Evolutionary conservation across 73 alveolate species (phyloP).

Genomic region (Urostyla sp.): DNA sequence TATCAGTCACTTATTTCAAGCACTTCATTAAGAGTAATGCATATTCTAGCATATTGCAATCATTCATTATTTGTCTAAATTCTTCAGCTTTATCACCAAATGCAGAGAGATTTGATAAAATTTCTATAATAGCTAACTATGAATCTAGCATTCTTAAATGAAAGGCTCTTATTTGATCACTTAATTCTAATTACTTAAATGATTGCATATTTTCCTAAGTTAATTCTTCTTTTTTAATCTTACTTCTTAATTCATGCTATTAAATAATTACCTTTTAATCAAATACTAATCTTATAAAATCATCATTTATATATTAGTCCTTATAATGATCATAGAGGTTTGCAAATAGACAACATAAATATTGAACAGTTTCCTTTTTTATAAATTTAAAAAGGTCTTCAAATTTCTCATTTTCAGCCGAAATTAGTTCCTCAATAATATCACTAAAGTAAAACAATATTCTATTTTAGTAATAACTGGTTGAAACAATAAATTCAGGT

Average conservation of each 20-base stretch:
- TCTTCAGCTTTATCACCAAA: constrained; percentile 49
- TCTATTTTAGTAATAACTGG: constrained; percentile 27
- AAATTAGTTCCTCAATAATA: constrained; percentile 1
- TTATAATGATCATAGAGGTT: not conserved
- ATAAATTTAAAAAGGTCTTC: constrained; percentile 30
- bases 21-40: constrained; percentile 14
- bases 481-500: constrained; percentile 3
- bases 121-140: constrained; percentile 18
- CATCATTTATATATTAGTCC: constrained; percentile 33
- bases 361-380: constrained; percentile 15
- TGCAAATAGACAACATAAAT: not conserved
- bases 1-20: constrained; percentile 23
- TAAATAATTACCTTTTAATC: constrained; percentile 22
- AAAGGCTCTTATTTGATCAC: constrained; percentile 15
- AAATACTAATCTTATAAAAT: constrained; percentile 41
- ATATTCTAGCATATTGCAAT: constrained; percentile 6
- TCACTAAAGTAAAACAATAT: constrained; percentile 10
- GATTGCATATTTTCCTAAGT: not conserved
- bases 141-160: constrained; percentile 12
- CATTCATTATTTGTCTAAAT: not conserved
- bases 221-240: not conserved
- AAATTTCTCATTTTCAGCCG: constrained; percentile 30
- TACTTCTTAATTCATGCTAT: constrained; percentile 18
- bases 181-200: constrained; percentile 1
- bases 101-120: constrained; percentile 11